Evolutionary conservation across 2,329 filamentous ascomycete species (phyloP).

Genomic region (Talaromyces sp.): DNA sequence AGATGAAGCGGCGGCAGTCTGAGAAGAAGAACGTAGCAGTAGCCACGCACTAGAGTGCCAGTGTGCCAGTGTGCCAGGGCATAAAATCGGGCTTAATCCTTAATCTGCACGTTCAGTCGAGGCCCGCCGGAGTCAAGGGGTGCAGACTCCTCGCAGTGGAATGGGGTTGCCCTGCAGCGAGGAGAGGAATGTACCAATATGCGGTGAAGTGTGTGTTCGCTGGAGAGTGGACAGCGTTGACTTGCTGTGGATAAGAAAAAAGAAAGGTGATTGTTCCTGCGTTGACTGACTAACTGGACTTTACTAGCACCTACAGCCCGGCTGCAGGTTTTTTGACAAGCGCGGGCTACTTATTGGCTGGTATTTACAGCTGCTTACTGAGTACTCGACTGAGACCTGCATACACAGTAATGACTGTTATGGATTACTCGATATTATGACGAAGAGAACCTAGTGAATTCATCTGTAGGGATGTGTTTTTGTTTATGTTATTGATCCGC

Average conservation of each 20-base stretch:
- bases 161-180: slow-evolving; percentile 19
- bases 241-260: not conserved
- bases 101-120: slow-evolving; percentile 16
- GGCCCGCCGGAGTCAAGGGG: slow-evolving; percentile 18
- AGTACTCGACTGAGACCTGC: not conserved
- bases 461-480: not conserved
- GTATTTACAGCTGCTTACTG: not conserved
- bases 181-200: slow-evolving; percentile 14
- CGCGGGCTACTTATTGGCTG: not conserved
- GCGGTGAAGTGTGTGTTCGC: slow-evolving; percentile 13
- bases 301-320: not conserved
- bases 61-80: not conserved
- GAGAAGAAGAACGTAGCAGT: not conserved
- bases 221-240: slow-evolving; percentile 5
- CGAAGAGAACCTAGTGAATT: not conserved
- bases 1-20: slow-evolving; percentile 10
- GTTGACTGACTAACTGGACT: not conserved
- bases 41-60: not conserved
- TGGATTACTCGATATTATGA: not conserved
- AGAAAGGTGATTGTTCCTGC: slow-evolving; percentile 14
- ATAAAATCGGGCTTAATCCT: slow-evolving; percentile 12
- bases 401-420: not conserved
- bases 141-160: slow-evolving; percentile 18
- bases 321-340: slow-evolving; percentile 1
- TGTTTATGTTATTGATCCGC: not conserved